phyloP scores from a whole-genome alignment of 2,329 filamentous ascomycete genomes.

The Meredithiella fracta region DNA sequence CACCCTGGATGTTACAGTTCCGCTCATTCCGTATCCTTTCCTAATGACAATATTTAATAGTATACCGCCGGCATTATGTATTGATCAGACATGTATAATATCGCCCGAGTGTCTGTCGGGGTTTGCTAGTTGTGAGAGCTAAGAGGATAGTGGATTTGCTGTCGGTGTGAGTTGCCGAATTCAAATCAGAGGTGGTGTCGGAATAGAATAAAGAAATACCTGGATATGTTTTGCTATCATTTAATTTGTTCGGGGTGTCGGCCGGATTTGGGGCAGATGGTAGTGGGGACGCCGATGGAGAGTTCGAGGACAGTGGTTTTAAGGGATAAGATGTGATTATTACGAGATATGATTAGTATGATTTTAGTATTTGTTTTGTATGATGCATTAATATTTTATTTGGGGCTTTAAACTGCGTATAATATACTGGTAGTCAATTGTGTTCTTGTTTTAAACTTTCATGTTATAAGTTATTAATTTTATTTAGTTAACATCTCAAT shows the following conservation, averaged over 20 bases:
- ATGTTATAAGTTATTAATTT: no score
- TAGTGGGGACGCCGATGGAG: background rate
- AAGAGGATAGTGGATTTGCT: constrained; percentile 33
- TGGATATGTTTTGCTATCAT: constrained; percentile 37
- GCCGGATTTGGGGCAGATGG: constrained; percentile 18
- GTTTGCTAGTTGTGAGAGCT: constrained; percentile 33
- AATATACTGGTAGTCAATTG: no score
- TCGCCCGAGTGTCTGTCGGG: constrained; percentile 25
- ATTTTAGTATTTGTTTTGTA: no score
- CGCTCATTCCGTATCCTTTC: no score
- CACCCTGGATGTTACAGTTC: background rate
- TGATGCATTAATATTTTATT: no score
- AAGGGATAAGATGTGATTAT: background rate
- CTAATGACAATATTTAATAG: no score
- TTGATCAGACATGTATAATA: background rate
- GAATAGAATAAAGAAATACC: constrained; percentile 28
- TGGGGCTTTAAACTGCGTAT: no score
- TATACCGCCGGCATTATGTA: background rate
- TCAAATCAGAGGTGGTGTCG: constrained; percentile 31
- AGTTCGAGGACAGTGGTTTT: background rate
- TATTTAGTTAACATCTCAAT: no score
- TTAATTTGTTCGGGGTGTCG: constrained; percentile 30
- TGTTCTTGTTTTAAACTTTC: no score
- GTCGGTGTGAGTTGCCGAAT: constrained; percentile 29
- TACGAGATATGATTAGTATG: no score